Evolutionary conservation across 306 rosid genomes (phyloP).

Genomic region (Cercis canadensis): DNA sequence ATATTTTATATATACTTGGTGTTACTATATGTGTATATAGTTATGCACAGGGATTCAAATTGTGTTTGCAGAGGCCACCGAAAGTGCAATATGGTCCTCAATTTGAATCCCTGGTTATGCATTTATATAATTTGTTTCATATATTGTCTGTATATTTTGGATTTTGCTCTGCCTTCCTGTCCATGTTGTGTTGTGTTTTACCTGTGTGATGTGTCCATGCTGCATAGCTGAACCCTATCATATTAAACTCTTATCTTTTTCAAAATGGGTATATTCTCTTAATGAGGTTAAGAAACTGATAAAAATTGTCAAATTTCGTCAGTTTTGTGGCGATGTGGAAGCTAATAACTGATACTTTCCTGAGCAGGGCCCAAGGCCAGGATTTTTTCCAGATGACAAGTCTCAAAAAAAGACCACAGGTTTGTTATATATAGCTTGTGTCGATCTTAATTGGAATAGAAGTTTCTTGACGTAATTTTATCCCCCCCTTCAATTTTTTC

Average conservation of each 20-base stretch:
- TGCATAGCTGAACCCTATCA: neutral
- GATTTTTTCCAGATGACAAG: slow-evolving; percentile 77
- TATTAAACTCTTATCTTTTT: neutral
- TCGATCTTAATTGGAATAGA: slow-evolving; percentile 1
- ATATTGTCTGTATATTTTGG: no score
- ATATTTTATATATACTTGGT: no score
- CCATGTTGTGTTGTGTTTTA: no score
- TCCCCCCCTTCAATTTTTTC: neutral
- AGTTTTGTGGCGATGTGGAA: slow-evolving; percentile 4
- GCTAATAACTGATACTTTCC: slow-evolving; percentile 34
- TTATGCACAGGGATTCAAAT: no score
- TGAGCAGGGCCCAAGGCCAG: slow-evolving; percentile 85
- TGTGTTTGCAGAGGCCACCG: no score
- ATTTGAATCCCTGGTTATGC: no score
- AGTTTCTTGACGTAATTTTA: slow-evolving; percentile 6
- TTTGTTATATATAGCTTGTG: slow-evolving; percentile 38
- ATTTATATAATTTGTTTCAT: no score
- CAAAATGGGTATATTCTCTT: neutral
- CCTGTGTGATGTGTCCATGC: no score
- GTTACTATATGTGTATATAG: no score
- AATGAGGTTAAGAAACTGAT: slow-evolving; percentile 3
- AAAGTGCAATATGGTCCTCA: no score
- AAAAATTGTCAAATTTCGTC: neutral
- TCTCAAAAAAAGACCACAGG: slow-evolving; percentile 76
- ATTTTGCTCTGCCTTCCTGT: no score